A percentile compares a stretch with the other conserved stretches of the same genome.
Evolutionary conservation across 1,284 basidiomycete genomes (phyloP).

Genomic region (Hymenochaete sp.): DNA sequence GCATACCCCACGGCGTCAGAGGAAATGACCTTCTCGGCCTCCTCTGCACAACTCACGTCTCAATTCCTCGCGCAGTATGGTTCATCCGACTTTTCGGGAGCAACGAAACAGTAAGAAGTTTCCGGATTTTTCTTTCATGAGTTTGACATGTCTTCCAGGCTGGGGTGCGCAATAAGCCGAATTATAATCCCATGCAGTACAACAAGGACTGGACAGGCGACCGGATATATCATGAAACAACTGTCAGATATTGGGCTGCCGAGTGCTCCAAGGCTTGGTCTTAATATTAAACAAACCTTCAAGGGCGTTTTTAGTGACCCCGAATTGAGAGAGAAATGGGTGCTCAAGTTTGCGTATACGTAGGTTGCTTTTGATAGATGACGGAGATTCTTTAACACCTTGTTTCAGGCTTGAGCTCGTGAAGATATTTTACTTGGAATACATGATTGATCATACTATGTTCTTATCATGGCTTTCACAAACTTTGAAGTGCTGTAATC

Average conservation of each 20-base stretch:
- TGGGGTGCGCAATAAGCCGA: constrained; percentile 62
- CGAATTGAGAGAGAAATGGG: constrained; percentile 68
- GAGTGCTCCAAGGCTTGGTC: constrained; percentile 59
- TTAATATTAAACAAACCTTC: constrained; percentile 74
- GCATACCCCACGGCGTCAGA: constrained; percentile 89
- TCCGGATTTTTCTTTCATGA: constrained; percentile 5
- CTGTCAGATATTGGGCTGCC: constrained; percentile 79
- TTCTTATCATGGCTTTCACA: constrained; percentile 82
- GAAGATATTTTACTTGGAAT: constrained; percentile 70
- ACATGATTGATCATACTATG: constrained; percentile 73
- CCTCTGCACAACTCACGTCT: constrained; percentile 74
- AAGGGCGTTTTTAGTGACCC: constrained; percentile 66
- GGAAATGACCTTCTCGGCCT: constrained; percentile 88
- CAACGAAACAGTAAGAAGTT: constrained; percentile 71
- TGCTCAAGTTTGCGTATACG: constrained; percentile 75
- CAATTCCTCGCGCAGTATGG: constrained; percentile 87
- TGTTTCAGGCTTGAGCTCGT: constrained; percentile 60
- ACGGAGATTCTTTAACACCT: constrained; percentile 2
- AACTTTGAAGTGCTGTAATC: constrained; percentile 65
- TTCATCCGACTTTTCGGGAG: constrained; percentile 92
- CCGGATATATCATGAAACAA: constrained; percentile 86
- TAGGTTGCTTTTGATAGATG: constrained; percentile 29
- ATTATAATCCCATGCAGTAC: constrained; percentile 74
- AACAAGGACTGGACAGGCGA: constrained; percentile 85
- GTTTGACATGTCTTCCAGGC: constrained; percentile 34